These are phyloP conservation scores for Lachancea dasiensis DNA, from an alignment of 805 yeast species.

Conservation along the genomic window DNA sequence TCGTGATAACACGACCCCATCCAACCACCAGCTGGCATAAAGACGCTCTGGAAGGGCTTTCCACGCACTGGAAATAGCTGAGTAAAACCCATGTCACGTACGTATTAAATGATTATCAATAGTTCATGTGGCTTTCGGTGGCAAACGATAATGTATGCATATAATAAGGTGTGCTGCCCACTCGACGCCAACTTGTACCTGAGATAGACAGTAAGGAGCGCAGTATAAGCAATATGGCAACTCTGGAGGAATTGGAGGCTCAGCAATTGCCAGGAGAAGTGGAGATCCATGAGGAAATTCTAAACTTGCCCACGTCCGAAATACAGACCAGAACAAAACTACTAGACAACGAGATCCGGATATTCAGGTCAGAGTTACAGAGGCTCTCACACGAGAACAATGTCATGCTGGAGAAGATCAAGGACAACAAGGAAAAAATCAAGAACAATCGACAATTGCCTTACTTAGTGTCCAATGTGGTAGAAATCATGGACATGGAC, in stretches of 20 bases:
- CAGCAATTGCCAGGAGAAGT: constrained; percentile 41
- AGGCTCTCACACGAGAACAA: constrained; percentile 88
- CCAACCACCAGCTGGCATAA: too few species aligned
- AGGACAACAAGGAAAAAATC: constrained; percentile 93
- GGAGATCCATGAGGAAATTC: constrained; percentile 76
- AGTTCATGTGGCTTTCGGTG: constrained; percentile 2
- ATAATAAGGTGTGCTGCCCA: not conserved
- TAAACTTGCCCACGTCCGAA: constrained; percentile 71
- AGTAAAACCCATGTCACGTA: too few species aligned
- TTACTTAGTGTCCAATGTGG: constrained; percentile 92
- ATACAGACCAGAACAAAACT: constrained; percentile 79
- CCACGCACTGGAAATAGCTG: too few species aligned
- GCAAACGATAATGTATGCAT: not conserved
- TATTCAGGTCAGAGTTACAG: constrained; percentile 87
- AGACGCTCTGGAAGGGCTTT: too few species aligned
- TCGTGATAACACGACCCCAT: too few species aligned
- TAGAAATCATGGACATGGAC: constrained; percentile 83
- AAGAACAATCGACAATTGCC: constrained; percentile 94
- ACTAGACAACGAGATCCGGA: constrained; percentile 90
- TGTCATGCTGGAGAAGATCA: constrained; percentile 87
- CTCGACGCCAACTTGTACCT: not conserved
- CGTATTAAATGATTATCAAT: not conserved
- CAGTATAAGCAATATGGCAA: constrained; percentile 57
- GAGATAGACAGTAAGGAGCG: too few species aligned
- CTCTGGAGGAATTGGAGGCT: constrained; percentile 74